Percentiles rank a stretch among this genome's conserved stretches.
phyloP scores from a whole-genome alignment of 176 grass and related monocot species.

The Zea luxurians region DNA sequence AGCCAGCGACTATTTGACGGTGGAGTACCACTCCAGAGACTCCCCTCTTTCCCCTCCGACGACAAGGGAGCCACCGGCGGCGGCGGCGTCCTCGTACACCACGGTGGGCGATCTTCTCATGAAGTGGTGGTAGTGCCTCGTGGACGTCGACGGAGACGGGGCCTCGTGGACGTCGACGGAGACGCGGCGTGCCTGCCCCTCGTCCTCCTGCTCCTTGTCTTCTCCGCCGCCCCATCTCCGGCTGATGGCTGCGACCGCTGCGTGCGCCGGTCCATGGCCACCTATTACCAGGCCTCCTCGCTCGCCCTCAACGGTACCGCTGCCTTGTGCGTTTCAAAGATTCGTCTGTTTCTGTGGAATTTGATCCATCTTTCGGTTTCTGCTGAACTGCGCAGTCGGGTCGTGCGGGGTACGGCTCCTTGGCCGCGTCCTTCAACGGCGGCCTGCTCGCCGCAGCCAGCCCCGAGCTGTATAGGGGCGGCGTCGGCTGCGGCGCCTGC shows the following conservation, averaged over 20 bases:
- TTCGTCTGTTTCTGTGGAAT: neutral
- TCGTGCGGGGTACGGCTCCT: conserved; percentile 72
- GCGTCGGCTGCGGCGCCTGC: conserved; percentile 73
- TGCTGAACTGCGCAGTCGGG: conserved; percentile 38
- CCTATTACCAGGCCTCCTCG: conserved; percentile 46
- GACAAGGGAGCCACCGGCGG: too few relatives aligned
- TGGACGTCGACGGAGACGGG: too few relatives aligned
- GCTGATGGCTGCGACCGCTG: conserved; percentile 49
- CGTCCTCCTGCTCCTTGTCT: neutral
- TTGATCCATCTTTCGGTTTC: neutral
- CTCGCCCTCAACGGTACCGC: conserved; percentile 47
- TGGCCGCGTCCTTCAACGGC: conserved; percentile 51
- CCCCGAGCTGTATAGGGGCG: conserved; percentile 52
- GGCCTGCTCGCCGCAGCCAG: conserved; percentile 58
- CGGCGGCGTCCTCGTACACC: too few relatives aligned
- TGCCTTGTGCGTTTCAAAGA: too few relatives aligned
- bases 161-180: too few relatives aligned
- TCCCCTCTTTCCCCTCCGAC: too few relatives aligned
- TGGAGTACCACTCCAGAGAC: too few relatives aligned
- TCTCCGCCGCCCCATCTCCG: neutral
- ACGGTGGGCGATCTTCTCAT: too few relatives aligned
- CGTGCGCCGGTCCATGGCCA: conserved; percentile 50
- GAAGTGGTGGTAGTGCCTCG: too few relatives aligned
- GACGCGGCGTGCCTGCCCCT: neutral
- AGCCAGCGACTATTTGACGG: too few relatives aligned